A percentile compares a stretch with the other conserved stretches of the same genome.
These are phyloP conservation scores for Amylocarpus encephaloides DNA, from an alignment of 2,329 filamentous ascomycete genomes.

Conservation along the genomic window DNA sequence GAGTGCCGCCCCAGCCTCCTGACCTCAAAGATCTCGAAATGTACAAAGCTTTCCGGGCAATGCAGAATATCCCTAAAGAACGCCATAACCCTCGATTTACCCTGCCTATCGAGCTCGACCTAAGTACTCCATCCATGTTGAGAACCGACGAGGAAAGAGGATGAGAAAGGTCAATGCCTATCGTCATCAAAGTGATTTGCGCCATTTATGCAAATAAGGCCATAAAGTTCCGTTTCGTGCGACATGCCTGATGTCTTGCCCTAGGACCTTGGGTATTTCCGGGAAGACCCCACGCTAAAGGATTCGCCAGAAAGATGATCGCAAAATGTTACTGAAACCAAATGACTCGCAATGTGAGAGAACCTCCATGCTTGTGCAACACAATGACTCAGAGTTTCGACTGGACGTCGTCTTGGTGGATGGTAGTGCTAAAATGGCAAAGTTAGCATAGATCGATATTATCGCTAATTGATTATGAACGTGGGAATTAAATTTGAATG, in stretches of 20 bases:
- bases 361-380: neutral
- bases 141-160: too few relatives aligned
- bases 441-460: neutral
- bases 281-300: neutral
- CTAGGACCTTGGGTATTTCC: neutral
- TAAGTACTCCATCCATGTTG: too few relatives aligned
- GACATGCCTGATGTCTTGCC: too few relatives aligned
- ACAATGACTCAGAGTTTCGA: conserved; percentile 3
- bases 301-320: neutral
- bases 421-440: conserved; percentile 1
- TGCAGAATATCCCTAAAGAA: neutral
- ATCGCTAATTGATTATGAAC: neutral
- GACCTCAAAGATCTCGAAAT: too few relatives aligned
- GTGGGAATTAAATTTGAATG: too few relatives aligned
- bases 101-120: neutral
- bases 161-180: too few relatives aligned
- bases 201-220: too few relatives aligned
- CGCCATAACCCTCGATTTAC: too few relatives aligned
- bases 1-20: too few relatives aligned
- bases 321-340: neutral
- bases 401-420: conserved; percentile 6
- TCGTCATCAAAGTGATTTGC: too few relatives aligned
- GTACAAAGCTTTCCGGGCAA: conserved; percentile 6
- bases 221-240: too few relatives aligned
- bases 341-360: neutral